phyloP scores from a whole-genome alignment of 202 grass and related monocot species.

The Panicum virgatum region DNA sequence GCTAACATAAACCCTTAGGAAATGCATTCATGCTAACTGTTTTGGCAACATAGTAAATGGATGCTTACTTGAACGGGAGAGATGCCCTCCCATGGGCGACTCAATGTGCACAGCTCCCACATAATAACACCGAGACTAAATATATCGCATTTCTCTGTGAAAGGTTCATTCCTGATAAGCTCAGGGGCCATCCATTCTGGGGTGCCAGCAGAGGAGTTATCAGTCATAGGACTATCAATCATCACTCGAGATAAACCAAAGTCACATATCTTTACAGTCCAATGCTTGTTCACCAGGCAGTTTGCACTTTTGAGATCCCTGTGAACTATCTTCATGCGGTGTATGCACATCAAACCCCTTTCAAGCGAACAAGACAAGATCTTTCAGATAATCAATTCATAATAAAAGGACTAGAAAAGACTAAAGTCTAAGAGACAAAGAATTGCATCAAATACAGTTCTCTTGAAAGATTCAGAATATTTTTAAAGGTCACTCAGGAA shows the following conservation, averaged over 20 bases:
- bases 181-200: constrained; percentile 99
- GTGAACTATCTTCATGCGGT: constrained; percentile 98
- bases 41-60: constrained; percentile 5
- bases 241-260: constrained; percentile 90
- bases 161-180: constrained; percentile 88
- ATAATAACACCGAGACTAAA: constrained; percentile 98
- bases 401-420: background rate
- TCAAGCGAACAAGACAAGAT: constrained; percentile 26
- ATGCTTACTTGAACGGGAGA: constrained; percentile 87
- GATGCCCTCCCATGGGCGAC: constrained; percentile 90
- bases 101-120: constrained; percentile 99
- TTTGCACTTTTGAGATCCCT: constrained; percentile 99
- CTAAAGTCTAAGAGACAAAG: background rate
- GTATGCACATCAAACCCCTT: constrained; percentile 99
- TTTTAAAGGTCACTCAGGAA: constrained; percentile 25
- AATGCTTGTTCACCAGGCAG: constrained; percentile 95
- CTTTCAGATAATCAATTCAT: constrained; percentile 39
- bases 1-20: constrained; percentile 21
- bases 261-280: constrained; percentile 97
- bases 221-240: constrained; percentile 69
- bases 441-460: constrained; percentile 20
- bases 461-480: background rate
- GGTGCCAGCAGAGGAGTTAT: constrained; percentile 91
- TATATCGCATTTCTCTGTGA: constrained; percentile 98
- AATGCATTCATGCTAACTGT: constrained; percentile 18